Base-by-base conservation (phyloP, 345 rosid genomes). In the Pugionium cornutum region DNA sequence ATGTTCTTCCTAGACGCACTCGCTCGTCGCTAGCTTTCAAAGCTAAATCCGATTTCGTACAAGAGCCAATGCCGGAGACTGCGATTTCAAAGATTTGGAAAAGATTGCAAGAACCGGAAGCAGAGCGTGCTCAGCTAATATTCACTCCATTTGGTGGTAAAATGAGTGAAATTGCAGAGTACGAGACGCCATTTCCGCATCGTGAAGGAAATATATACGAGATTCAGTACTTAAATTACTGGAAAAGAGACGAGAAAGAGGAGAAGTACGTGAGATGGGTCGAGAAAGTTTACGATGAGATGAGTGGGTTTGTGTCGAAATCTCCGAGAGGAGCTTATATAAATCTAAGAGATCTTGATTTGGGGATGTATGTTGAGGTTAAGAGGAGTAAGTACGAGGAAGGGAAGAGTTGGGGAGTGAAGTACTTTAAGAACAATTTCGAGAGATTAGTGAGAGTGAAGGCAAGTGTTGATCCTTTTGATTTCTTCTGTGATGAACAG, bases 141-240 rank as follows among this genome's bases (percentile, higher is more conserved):
- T 66, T 76, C 7, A 81, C 78, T 47, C 86, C 96, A 0, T 91
- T 86, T 26, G 97, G 97, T 11, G 97, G 92, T 6, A 78, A 26
- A 69, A 84, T 82, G 87, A 69, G 62, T 59, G 82, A 86, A 36
- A 68, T 84, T 8, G 6, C 53, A 1, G 77, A 57, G 1, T 29
- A 73, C 0, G 76, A 57, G 6, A 79, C 82, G 9, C 75, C 92
- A 9, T 82, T 84, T 63, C 84, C 89, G 0, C 86, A 84, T 34
- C 67, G 89, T 53, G 60, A 71, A 4, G 92, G 86, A 6, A 80
- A 82, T 51, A 5, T 76, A 29, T 86, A 72, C 75, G 81, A 80
- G 75, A 70, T 84, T 34, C 89, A 84, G 58, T 86, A 86, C 52
- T 64, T 79, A n/a, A 74, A 62, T 26, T 76, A 43, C 18, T 86